Evolutionary conservation across 768 basidiomycete genomes (phyloP).

Genomic region (Pholiota conissans): DNA sequence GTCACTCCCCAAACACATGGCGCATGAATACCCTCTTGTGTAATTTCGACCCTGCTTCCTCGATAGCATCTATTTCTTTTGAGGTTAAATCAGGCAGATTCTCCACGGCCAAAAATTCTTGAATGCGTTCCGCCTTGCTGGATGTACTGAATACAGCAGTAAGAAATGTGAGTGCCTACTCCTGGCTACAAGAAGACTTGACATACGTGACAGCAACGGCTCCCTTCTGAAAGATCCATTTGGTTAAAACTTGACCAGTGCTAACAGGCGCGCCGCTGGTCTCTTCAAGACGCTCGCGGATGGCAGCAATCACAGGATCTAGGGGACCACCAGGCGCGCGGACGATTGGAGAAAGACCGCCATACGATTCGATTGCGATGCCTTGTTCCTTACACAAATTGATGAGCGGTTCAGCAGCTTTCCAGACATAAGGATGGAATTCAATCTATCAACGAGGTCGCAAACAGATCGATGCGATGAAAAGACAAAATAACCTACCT

Average conservation of each 20-base stretch:
- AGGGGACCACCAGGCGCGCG: slow-evolving; percentile 56
- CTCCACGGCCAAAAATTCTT: slow-evolving; percentile 40
- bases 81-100: slow-evolving; percentile 51
- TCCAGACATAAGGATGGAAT: slow-evolving; percentile 73
- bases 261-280: slow-evolving; percentile 42
- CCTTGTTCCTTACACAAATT: slow-evolving; percentile 53
- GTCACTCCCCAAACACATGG: slow-evolving; percentile 29
- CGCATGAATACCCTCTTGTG: slow-evolving; percentile 45
- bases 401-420: slow-evolving; percentile 54
- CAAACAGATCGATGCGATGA: background rate
- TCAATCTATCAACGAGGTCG: slow-evolving; percentile 45
- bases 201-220: slow-evolving; percentile 70
- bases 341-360: slow-evolving; percentile 49
- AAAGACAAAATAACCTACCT: slow-evolving; percentile 36
- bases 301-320: slow-evolving; percentile 49
- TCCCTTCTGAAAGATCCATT: slow-evolving; percentile 67
- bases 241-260: slow-evolving; percentile 62
- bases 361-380: slow-evolving; percentile 68
- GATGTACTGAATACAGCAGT: slow-evolving; percentile 37
- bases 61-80: slow-evolving; percentile 62
- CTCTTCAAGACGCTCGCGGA: slow-evolving; percentile 51
- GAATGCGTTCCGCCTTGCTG: slow-evolving; percentile 46
- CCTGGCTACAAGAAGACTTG: slow-evolving; percentile 25
- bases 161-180: too few species aligned
- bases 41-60: slow-evolving; percentile 49